phyloP scores from a whole-genome alignment of 1,139 yeast genomes.

The Yamadazyma blattariae region DNA sequence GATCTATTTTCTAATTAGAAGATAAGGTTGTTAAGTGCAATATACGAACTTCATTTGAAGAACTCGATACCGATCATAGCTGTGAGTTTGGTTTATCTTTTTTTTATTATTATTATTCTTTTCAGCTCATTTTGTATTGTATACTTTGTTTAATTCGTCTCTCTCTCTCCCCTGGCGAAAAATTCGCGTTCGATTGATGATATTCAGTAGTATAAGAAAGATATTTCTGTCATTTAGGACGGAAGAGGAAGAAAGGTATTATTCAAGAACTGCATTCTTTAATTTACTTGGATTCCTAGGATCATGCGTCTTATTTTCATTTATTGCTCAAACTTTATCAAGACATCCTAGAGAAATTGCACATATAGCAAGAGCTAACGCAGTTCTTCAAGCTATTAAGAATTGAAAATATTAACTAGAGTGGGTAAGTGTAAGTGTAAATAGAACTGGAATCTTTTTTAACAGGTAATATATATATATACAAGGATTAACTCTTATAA shows the following conservation, averaged over 20 bases:
- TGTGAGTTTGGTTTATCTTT: conserved; percentile 35
- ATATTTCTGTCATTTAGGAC: conserved; percentile 81
- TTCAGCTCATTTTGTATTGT: neutral
- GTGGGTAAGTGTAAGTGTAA: too few species aligned
- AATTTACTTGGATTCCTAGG: conserved; percentile 78
- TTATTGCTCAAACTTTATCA: conserved; percentile 68
- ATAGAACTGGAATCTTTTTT: too few species aligned
- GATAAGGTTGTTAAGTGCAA: conserved; percentile 68
- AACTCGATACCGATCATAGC: conserved; percentile 85
- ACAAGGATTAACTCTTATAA: conserved; percentile 1
- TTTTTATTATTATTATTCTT: conserved; percentile 11
- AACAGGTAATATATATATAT: conserved; percentile 1
- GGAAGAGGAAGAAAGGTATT: conserved; percentile 78
- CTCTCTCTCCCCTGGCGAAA: neutral
- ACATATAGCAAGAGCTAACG: conserved; percentile 29
- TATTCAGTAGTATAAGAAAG: conserved; percentile 65
- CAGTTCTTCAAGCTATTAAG: conserved; percentile 23
- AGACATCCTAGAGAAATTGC: conserved; percentile 36
- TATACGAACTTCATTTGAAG: conserved; percentile 56
- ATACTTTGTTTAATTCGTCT: neutral
- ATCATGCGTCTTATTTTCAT: conserved; percentile 75
- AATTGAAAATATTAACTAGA: too few species aligned
- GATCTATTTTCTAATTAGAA: conserved; percentile 32
- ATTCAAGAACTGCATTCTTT: conserved; percentile 79
- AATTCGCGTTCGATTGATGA: conserved; percentile 28